These are phyloP conservation scores for Quercus aquifolioides DNA, from an alignment of 306 rosid genomes.

Conservation along the genomic window DNA sequence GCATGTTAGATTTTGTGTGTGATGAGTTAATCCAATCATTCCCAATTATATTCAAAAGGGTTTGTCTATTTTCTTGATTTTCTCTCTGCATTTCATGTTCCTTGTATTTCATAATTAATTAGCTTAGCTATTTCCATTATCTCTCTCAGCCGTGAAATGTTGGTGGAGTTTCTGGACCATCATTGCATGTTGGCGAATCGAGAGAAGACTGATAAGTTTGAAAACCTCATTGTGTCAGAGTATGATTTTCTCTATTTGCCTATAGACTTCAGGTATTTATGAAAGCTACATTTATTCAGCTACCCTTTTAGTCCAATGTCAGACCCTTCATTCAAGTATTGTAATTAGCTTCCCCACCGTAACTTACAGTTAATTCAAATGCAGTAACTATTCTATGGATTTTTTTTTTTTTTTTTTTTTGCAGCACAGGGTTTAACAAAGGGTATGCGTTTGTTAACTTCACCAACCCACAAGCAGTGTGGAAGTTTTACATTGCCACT, in stretches of 20 bases:
- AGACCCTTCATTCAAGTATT: too few species aligned
- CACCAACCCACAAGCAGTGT: constrained; percentile 39
- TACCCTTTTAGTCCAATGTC: too few species aligned
- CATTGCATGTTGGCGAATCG: constrained; percentile 40
- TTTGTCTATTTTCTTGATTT: too few species aligned
- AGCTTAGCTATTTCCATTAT: background rate
- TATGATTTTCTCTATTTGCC: constrained; percentile 65
- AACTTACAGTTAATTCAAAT: too few species aligned
- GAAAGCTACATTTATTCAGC: background rate
- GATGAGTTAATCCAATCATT: background rate
- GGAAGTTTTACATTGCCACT: constrained; percentile 33
- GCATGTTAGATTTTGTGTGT: too few species aligned
- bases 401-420: background rate
- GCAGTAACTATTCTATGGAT: too few species aligned
- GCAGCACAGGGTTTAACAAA: constrained; percentile 50
- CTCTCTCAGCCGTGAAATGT: constrained; percentile 30
- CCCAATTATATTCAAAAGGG: background rate
- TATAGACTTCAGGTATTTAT: constrained; percentile 47
- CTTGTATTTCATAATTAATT: background rate
- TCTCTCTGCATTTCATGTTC: background rate
- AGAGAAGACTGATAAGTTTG: background rate
- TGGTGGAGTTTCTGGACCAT: constrained; percentile 37
- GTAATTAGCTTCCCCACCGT: too few species aligned
- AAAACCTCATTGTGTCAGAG: constrained; percentile 1
- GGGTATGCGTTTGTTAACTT: constrained; percentile 78